Evolutionary conservation across 495 filamentous ascomycete species (phyloP).

Genomic region (Aspergillus kassunensis): DNA sequence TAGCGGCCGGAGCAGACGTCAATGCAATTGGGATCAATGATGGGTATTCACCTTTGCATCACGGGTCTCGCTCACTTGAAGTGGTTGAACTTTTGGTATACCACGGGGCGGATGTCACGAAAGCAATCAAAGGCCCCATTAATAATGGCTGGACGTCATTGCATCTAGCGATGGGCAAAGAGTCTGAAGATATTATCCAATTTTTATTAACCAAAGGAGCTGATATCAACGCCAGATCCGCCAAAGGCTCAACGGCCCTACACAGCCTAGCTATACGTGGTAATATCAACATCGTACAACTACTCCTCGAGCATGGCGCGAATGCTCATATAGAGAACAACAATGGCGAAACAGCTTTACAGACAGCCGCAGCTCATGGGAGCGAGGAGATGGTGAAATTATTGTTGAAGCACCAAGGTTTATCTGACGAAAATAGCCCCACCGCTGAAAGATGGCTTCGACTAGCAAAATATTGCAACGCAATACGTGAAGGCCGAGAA

Average conservation of each 20-base stretch:
- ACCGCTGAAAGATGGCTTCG: constrained; percentile 3
- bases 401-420: not conserved
- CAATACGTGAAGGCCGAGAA: constrained; percentile 14
- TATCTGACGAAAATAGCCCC: not conserved
- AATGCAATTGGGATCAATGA: too few species aligned
- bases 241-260: not conserved
- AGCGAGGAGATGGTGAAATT: not conserved
- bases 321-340: not conserved
- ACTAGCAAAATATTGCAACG: constrained; percentile 14
- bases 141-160: not conserved
- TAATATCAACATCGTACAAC: not conserved
- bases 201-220: not conserved
- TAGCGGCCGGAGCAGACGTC: too few species aligned
- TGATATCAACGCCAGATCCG: not conserved
- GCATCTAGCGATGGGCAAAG: not conserved
- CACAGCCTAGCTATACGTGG: not conserved
- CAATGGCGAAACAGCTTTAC: constrained; percentile 1
- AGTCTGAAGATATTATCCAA: not conserved
- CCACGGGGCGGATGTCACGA: too few species aligned
- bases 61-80: too few species aligned
- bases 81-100: too few species aligned
- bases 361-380: not conserved
- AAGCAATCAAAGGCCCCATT: not conserved
- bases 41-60: too few species aligned
- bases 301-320: not conserved